These are phyloP conservation scores for Penicillium steckii DNA, from an alignment of 495 filamentous ascomycete species.

Conservation along the genomic window DNA sequence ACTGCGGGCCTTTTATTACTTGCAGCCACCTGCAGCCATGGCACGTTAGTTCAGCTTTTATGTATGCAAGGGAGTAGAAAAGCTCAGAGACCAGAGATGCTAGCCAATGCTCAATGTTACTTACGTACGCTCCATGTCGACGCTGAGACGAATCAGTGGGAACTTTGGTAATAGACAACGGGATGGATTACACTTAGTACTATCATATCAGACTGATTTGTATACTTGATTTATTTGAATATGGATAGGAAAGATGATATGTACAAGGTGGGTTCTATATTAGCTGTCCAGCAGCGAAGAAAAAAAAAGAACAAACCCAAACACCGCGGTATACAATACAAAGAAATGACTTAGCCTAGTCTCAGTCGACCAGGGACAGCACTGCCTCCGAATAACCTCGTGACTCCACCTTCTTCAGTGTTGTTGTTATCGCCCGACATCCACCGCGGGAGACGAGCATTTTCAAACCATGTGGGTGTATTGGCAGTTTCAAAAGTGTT, in stretches of 20 bases:
- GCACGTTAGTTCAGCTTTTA: neutral
- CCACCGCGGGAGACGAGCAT: slow-evolving; percentile 80
- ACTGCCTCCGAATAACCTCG: slow-evolving; percentile 56
- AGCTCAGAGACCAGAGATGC: no score
- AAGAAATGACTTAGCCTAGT: slow-evolving; percentile 19
- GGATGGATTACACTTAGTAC: no score
- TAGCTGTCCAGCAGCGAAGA: slow-evolving; percentile 28
- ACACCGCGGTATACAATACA: slow-evolving; percentile 21
- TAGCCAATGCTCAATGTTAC: no score
- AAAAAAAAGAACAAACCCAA: slow-evolving; percentile 23
- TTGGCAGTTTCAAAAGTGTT: slow-evolving; percentile 90
- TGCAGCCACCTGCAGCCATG: neutral
- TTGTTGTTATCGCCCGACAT: slow-evolving; percentile 51
- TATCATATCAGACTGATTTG: no score
- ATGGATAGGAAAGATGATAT: slow-evolving; percentile 10
- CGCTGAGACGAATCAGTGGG: no score
- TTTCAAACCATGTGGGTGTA: slow-evolving; percentile 74
- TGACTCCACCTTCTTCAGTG: slow-evolving; percentile 39
- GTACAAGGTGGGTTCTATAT: slow-evolving; percentile 22
- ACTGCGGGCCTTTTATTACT: neutral
- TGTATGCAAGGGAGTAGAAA: no score
- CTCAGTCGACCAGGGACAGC: slow-evolving; percentile 48
- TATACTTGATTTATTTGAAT: neutral
- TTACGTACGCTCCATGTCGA: neutral
- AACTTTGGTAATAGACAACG: no score